Base-by-base conservation (phyloP, 208 protist species). In the Acanthamoeba healyi region DNA sequence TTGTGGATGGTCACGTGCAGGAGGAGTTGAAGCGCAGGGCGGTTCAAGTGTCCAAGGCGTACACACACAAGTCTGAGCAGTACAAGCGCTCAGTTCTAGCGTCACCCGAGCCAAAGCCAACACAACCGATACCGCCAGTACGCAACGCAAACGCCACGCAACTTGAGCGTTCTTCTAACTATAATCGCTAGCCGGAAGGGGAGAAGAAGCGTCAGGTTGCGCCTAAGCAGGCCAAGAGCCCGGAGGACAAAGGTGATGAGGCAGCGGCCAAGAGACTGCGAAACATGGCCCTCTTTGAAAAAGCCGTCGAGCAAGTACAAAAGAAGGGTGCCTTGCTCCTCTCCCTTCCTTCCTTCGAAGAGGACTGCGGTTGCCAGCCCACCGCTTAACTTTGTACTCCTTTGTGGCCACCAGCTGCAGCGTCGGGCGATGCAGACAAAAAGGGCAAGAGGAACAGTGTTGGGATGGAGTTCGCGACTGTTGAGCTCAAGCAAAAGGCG, bases 381-480 rank as follows among this genome's bases (percentile, higher is more conserved):
- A n/a, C n/a, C n/a, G n/a, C n/a, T n/a, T n/a, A n/a, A n/a, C n/a
- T n/a, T n/a, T n/a, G n/a, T n/a, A n/a, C n/a, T n/a, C n/a, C n/a
- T n/a, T n/a, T n/a, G n/a, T n/a, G n/a, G n/a, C n/a, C 67, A 7
- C 12, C 34, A 79, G 67, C 4, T 7, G 42, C 26, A 17, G 32
- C 26, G 38, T 88, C 79, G 34, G 44, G 79, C 2, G 34, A 40
- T 17, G 51, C 12, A 63, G 79, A 24, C 1, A 61, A 38, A 29
- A 46, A 36, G 42, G 84, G 9, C 32, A 90, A 67, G 36, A 29
- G 84, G 6, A 29, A 22, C 9, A 90, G 84, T n/a, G n/a, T 90
- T 26, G 84, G 84, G 36, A 65, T 70, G 84, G 84, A 90, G 17
- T 90, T 90, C 44, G 84, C 84, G 14, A 84, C n/a, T n/a, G 38